Conservation (phyloP, 345 rosid genomes). For the Rhizophora apiculata region DNA sequence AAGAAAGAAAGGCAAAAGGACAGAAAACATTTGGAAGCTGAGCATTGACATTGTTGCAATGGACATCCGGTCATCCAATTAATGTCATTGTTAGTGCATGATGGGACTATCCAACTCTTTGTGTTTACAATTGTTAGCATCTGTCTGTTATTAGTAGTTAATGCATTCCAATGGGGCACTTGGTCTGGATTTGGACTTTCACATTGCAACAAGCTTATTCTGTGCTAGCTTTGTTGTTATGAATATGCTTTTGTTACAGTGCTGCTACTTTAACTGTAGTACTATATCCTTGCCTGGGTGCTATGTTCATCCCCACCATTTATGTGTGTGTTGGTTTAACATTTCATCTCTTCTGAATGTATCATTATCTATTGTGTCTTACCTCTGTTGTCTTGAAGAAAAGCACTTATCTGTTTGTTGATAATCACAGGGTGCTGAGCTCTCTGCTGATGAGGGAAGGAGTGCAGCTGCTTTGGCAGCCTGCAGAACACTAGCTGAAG, state of each 20-base stretch:
- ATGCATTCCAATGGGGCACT: not conserved
- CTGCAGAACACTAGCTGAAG: slow-evolving; percentile 95
- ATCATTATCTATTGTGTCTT: not conserved
- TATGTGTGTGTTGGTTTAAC: not conserved
- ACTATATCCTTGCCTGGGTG: too few relatives aligned
- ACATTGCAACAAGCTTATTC: not conserved
- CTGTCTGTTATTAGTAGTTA: not conserved
- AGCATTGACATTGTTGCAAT: not conserved
- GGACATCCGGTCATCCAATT: too few relatives aligned
- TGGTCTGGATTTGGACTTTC: not conserved
- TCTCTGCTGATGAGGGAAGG: slow-evolving; percentile 83
- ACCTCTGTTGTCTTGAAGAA: not conserved
- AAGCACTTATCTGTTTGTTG: not conserved
- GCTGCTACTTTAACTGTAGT: not conserved
- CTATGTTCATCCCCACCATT: not conserved
- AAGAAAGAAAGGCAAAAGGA: too few relatives aligned
- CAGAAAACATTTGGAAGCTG: not conserved
- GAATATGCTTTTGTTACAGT: not conserved
- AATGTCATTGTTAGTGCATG: too few relatives aligned
- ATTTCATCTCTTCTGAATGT: not conserved
- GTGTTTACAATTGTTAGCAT: not conserved
- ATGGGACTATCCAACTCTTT: not conserved
- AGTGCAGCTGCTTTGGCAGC: slow-evolving; percentile 91
- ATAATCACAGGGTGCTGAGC: slow-evolving; percentile 72
- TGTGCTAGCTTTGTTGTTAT: not conserved